These are phyloP conservation scores for Lactarius deliciosus DNA, from an alignment of 768 basidiomycete genomes.

Conservation along the genomic window DNA sequence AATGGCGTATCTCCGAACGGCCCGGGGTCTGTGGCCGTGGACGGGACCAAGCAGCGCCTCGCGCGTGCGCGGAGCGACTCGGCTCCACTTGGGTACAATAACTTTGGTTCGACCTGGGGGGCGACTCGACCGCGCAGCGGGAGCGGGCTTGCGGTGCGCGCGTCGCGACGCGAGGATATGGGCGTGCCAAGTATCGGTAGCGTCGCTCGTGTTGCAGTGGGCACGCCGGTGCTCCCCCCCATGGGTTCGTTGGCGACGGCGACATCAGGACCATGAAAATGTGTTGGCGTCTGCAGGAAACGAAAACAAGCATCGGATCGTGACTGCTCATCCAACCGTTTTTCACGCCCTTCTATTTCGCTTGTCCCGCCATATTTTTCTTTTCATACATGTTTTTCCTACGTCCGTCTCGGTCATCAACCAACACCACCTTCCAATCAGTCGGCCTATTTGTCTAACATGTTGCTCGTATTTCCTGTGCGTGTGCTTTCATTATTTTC, in stretches of 20 bases:
- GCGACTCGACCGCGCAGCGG: conserved; percentile 40
- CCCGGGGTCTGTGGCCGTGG: conserved; percentile 18
- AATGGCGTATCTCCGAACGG: conserved; percentile 11
- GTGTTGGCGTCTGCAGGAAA: background rate
- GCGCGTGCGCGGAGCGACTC: conserved; percentile 67
- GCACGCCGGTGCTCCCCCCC: conserved; percentile 15
- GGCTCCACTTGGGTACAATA: conserved; percentile 60
- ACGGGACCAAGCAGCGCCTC: conserved; percentile 41
- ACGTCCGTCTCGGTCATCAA: background rate
- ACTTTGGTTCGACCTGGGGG: conserved; percentile 36
- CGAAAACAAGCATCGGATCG: background rate
- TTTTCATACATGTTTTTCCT: background rate
- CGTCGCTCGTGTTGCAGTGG: conserved; percentile 16
- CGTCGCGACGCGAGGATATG: conserved; percentile 28
- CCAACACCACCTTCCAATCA: background rate
- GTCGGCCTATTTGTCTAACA: background rate
- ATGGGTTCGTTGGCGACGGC: conserved; percentile 21
- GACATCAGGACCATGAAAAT: conserved; percentile 24
- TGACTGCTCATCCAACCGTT: conserved; percentile 2
- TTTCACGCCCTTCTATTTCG: conserved; percentile 3
- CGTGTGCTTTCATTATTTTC: conserved; percentile 13
- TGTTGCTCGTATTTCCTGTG: conserved; percentile 1
- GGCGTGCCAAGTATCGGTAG: conserved; percentile 27
- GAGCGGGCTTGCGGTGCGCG: conserved; percentile 37
- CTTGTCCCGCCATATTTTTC: background rate